These are phyloP conservation scores for Calvatia gigantea DNA, from an alignment of 768 basidiomycete species.

Conservation along the genomic window DNA sequence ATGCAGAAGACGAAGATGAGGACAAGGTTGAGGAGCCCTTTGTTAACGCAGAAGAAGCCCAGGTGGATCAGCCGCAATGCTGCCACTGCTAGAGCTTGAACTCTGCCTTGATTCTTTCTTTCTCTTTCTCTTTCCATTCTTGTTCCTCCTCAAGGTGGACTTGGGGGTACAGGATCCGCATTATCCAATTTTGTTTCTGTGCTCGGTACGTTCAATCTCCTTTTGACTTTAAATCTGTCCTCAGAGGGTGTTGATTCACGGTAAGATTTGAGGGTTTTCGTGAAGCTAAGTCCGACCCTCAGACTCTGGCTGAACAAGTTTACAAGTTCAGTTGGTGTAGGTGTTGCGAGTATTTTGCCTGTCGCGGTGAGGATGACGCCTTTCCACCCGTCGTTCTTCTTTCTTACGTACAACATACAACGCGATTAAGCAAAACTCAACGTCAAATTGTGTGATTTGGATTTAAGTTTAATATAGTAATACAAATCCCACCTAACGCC, in stretches of 20 bases:
- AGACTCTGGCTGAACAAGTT: conserved; percentile 69
- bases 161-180: conserved; percentile 44
- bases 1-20: conserved; percentile 10
- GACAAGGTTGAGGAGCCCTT: not conserved
- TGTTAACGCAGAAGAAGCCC: conserved; percentile 14
- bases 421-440: too few relatives aligned
- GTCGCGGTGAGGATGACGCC: conserved; percentile 79
- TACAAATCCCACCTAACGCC: too few relatives aligned
- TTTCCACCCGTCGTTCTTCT: too few relatives aligned
- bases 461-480: too few relatives aligned
- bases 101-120: conserved; percentile 11
- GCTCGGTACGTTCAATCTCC: conserved; percentile 20
- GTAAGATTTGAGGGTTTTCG: conserved; percentile 75
- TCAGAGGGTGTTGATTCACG: conserved; percentile 22
- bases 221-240: not conserved
- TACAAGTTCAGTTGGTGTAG: conserved; percentile 60
- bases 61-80: conserved; percentile 7
- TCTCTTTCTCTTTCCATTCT: conserved; percentile 22
- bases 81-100: not conserved
- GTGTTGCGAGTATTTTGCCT: conserved; percentile 71
- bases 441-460: too few relatives aligned
- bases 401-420: too few relatives aligned
- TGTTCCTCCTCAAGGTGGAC: conserved; percentile 47
- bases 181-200: conserved; percentile 27
- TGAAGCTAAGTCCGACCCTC: conserved; percentile 69